Conservation (phyloP, 2,329 filamentous ascomycete genomes). For the Diaporthe velutina region DNA sequence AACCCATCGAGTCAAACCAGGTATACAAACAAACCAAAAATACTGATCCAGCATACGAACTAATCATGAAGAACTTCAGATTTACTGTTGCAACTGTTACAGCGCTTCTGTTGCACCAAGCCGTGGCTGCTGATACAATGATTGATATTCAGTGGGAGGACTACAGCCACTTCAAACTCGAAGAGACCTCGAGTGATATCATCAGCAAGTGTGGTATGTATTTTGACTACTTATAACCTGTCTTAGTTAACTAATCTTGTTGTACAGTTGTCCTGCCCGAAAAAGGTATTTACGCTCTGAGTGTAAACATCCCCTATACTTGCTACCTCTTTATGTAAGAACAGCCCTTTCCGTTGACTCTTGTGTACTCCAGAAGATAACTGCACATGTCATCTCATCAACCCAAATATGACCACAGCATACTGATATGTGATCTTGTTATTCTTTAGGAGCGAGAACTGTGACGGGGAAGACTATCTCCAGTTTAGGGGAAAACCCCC, state of each 20-base stretch:
- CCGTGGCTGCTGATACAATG: not conserved
- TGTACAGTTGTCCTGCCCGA: not conserved
- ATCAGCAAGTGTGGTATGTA: not conserved
- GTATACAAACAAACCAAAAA: too few relatives aligned
- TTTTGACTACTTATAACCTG: not conserved
- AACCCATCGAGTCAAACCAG: too few relatives aligned
- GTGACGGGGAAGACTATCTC: not conserved
- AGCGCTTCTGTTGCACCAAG: not conserved
- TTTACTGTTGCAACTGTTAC: not conserved
- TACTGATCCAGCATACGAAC: not conserved
- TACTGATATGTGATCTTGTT: not conserved
- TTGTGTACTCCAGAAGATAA: not conserved
- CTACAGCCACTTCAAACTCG: not conserved
- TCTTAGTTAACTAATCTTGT: not conserved
- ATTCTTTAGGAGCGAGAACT: not conserved
- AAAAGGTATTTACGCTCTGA: not conserved
- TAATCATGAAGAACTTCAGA: not conserved
- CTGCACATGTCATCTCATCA: not conserved
- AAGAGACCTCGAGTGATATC: not conserved
- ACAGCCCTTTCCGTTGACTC: not conserved
- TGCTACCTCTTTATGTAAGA: not conserved
- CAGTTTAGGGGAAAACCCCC: not conserved
- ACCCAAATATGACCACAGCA: not conserved
- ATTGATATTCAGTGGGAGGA: not conserved
- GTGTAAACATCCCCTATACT: not conserved